phyloP scores from a whole-genome alignment of 805 yeast genomes.

The Blastobotrys muscicola region DNA sequence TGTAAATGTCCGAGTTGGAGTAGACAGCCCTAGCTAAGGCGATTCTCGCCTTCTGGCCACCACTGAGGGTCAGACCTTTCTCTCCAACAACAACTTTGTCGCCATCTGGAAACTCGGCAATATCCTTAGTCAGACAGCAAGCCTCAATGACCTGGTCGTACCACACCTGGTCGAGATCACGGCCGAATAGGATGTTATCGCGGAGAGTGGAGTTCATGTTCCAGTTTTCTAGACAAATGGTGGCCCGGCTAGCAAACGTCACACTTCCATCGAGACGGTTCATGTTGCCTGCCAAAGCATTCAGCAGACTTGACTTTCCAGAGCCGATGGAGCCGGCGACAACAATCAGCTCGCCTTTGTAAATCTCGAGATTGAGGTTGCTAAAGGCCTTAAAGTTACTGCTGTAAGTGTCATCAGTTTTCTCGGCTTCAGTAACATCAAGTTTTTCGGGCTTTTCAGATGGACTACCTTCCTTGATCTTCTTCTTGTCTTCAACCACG shows the following conservation, averaged over 20 bases:
- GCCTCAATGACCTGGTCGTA: slow-evolving; percentile 49
- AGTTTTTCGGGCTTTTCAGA: too few species aligned
- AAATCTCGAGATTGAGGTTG: slow-evolving; percentile 42
- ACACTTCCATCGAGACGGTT: slow-evolving; percentile 43
- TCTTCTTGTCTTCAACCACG: neutral
- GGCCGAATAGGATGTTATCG: slow-evolving; percentile 67
- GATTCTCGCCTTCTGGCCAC: slow-evolving; percentile 86
- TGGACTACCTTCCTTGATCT: neutral
- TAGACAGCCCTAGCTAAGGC: slow-evolving; percentile 77
- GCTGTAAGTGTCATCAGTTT: neutral
- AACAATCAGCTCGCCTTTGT: slow-evolving; percentile 61
- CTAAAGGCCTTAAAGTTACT: slow-evolving; percentile 5
- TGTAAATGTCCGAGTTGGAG: slow-evolving; percentile 49
- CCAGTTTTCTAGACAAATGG: slow-evolving; percentile 67
- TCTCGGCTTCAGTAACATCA: neutral
- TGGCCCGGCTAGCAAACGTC: slow-evolving; percentile 42
- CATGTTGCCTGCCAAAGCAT: slow-evolving; percentile 69
- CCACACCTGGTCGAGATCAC: slow-evolving; percentile 37
- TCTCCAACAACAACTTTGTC: slow-evolving; percentile 83
- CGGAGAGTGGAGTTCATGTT: slow-evolving; percentile 70
- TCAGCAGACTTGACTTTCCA: slow-evolving; percentile 67
- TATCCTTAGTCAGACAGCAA: slow-evolving; percentile 60
- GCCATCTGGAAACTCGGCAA: slow-evolving; percentile 59
- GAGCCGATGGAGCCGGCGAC: slow-evolving; percentile 76
- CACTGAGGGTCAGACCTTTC: slow-evolving; percentile 78